Evolutionary conservation across 176 grass and related monocot species (phyloP).

Genomic region (Aegilops speltoides): DNA sequence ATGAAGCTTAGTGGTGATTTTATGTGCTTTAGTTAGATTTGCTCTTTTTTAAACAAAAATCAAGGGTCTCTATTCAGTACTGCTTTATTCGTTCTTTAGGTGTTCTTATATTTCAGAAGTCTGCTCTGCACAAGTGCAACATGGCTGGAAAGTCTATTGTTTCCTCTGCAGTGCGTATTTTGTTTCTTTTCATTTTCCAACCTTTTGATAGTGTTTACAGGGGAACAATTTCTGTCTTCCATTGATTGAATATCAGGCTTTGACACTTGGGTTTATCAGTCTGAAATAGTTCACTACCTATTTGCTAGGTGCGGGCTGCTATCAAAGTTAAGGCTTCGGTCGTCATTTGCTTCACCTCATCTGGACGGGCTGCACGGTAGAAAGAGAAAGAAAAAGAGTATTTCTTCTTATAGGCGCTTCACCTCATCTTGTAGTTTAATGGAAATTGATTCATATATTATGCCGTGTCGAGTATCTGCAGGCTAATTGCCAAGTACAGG

Average conservation of each 20-base stretch:
- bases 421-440: too few relatives aligned
- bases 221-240: neutral
- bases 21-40: too few relatives aligned
- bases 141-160: conserved; percentile 70
- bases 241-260: neutral
- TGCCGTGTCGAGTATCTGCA: too few relatives aligned
- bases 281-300: conserved; percentile 14
- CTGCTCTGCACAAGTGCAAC: too few relatives aligned
- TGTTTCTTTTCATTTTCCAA: neutral
- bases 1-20: too few relatives aligned
- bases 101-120: conserved; percentile 68
- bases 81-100: conserved; percentile 48
- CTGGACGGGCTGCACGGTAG: conserved; percentile 95
- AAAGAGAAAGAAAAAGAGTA: neutral
- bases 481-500: too few relatives aligned
- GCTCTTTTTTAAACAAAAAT: too few relatives aligned
- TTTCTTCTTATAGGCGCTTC: too few relatives aligned
- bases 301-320: conserved; percentile 78
- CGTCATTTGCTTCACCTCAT: conserved; percentile 95
- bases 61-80: neutral
- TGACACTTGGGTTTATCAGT: conserved; percentile 1
- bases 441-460: too few relatives aligned
- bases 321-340: conserved; percentile 97
- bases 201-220: conserved; percentile 1
- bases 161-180: conserved; percentile 70